Conservation (phyloP, 176 grass and related monocot genomes). For the Paspalum vaginatum region DNA sequence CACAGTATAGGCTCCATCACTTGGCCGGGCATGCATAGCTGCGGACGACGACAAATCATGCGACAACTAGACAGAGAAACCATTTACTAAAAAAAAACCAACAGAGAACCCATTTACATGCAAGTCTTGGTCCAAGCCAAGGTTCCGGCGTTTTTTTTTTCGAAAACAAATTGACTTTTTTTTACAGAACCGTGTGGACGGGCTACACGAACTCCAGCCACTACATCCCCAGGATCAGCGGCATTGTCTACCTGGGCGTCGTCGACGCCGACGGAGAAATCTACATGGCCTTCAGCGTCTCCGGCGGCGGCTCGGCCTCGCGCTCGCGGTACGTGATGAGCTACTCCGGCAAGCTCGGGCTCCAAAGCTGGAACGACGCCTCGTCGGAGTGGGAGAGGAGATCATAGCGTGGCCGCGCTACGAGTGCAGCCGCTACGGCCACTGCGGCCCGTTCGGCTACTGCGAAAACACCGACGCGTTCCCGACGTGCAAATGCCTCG, state of each 20-base stretch:
- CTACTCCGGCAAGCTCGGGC: background rate
- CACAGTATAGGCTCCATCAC: too few species aligned
- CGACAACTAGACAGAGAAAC: too few species aligned
- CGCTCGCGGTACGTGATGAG: background rate
- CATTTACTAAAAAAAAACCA: too few species aligned
- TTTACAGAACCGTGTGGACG: conserved; percentile 30
- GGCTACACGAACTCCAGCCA: background rate
- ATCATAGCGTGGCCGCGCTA: background rate
- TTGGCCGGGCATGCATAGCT: too few species aligned
- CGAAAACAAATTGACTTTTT: too few species aligned
- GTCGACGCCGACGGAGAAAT: background rate
- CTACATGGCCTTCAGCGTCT: background rate
- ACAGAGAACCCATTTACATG: too few species aligned
- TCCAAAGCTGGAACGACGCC: conserved; percentile 11
- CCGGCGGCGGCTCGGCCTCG: background rate
- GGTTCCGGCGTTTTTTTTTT: too few species aligned
- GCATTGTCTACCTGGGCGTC: background rate
- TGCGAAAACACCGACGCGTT: conserved; percentile 12
- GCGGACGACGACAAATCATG: too few species aligned
- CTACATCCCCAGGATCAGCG: background rate
- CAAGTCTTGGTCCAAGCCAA: too few species aligned
- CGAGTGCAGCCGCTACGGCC: conserved; percentile 20
- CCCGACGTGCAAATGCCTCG: conserved; percentile 43
- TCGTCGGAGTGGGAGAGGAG: background rate
- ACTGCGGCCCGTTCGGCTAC: conserved; percentile 46